Evolutionary conservation across 306 rosid species (phyloP).

Genomic region (Ceratonia siliqua): DNA sequence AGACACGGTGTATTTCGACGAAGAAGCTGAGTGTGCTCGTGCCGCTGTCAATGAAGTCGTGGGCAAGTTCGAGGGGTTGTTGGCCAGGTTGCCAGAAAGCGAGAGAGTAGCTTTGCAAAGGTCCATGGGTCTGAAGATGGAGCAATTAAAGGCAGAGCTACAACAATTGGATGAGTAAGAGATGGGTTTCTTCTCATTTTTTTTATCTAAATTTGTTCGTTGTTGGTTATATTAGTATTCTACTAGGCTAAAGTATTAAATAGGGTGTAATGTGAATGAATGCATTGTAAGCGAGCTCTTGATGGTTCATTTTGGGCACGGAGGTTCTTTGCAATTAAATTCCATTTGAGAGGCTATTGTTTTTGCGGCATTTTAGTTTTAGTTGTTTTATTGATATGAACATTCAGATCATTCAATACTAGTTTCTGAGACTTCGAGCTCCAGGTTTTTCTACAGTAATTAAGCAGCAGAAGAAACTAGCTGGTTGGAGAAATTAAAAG

Average conservation of each 20-base stretch:
- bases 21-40: conserved; percentile 97
- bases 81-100: conserved; percentile 62
- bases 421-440: neutral
- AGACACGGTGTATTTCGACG: conserved; percentile 87
- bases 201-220: neutral
- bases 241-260: no score
- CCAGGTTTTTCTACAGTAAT: neutral
- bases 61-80: conserved; percentile 54
- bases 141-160: conserved; percentile 90
- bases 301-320: no score
- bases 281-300: no score
- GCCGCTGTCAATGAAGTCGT: conserved; percentile 69
- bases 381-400: neutral
- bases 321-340: no score
- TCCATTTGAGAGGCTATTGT: no score
- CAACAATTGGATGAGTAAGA: conserved; percentile 73
- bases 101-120: conserved; percentile 68
- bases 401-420: neutral
- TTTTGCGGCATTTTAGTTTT: no score
- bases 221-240: no score
- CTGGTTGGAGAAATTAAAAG: no score
- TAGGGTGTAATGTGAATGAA: no score
- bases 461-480: neutral
- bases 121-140: conserved; percentile 90
- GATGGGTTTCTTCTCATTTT: neutral